Conservation (phyloP, 257 asterid genomes). For the Solanum sitiens region DNA sequence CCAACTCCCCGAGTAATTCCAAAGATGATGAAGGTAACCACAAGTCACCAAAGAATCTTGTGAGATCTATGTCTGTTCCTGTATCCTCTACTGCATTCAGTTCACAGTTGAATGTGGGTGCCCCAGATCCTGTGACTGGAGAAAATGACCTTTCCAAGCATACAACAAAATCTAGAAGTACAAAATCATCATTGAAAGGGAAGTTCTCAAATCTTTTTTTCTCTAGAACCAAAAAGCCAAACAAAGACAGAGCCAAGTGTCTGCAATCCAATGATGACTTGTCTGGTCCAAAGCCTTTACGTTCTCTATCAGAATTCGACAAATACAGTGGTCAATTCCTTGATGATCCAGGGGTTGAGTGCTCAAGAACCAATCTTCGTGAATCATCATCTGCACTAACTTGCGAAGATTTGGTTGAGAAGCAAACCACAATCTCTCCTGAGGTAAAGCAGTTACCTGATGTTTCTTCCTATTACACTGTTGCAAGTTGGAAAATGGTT, state of each 20-base stretch:
- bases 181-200: slow-evolving; percentile 6
- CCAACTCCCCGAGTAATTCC: not conserved
- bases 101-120: not conserved
- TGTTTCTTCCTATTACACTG: not conserved
- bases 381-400: slow-evolving; percentile 21
- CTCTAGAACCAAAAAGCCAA: slow-evolving; percentile 15
- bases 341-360: not conserved
- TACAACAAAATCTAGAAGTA: slow-evolving; percentile 1
- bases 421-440: slow-evolving; percentile 19
- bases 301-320: slow-evolving; percentile 12
- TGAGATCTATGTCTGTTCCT: slow-evolving; percentile 9
- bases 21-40: not conserved
- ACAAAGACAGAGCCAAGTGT: slow-evolving; percentile 31
- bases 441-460: slow-evolving; percentile 35
- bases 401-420: slow-evolving; percentile 18
- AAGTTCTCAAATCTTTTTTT: slow-evolving; percentile 3
- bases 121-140: not conserved
- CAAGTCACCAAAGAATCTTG: slow-evolving; percentile 3
- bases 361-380: slow-evolving; percentile 16
- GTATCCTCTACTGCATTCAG: not conserved
- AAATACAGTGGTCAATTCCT: slow-evolving; percentile 15
- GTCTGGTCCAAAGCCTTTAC: slow-evolving; percentile 3
- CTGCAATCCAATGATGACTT: slow-evolving; percentile 26
- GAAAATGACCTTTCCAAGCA: not conserved
- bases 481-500: not conserved